Base-by-base conservation (phyloP, 1,284 basidiomycete species). In the Leccinum solheimii region DNA sequence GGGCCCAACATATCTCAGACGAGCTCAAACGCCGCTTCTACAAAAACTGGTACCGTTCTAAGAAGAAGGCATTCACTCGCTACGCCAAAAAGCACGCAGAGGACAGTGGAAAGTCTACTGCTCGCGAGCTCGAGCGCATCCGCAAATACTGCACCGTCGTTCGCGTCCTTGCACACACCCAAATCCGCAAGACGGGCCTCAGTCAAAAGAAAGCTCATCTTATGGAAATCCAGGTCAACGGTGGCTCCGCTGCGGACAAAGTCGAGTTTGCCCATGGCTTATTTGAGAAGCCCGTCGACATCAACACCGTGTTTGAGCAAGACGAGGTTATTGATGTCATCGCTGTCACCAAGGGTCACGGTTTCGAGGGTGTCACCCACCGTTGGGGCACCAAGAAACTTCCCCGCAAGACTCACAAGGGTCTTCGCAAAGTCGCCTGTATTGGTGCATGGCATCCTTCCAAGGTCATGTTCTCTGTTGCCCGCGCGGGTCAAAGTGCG, bases 41-140 rank as follows among this genome's bases (percentile, higher is more conserved):
- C 92, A 98, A 97, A 88, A 99, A 98, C 90, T 99, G 97, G 97
- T 99, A 99, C 87, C 91, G 94, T 73, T 97, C 94, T 64, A 99
- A 99, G 93, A 99, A 98, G 90, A 99, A 99, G 90, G 97, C 97
- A 55, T 98, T 98, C 88, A 98, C 97, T 74, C 90, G 90, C 69
- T 97, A 98, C 82, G 97, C 97, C 78, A 98, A 98, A 91, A 98
- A 98, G 86, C 92, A 97, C 80, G 92, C 96, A 61, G 97, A 98
- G 81, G 92, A 95, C 77, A 87, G 87, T 75, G 95, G 95, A 76
- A 94, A 95, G 79, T 94, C 94, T 60, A 87, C 95, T 75, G 83
- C 89, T 67, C 94, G 96, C 75, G 97, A 99, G 81, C 91, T 99
- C 73, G 97, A 99, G 86, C 95, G 97, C 72, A 98, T 99, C 78